Evolutionary conservation across 768 basidiomycete species (phyloP).

Genomic region (Agaricus bisporus): DNA sequence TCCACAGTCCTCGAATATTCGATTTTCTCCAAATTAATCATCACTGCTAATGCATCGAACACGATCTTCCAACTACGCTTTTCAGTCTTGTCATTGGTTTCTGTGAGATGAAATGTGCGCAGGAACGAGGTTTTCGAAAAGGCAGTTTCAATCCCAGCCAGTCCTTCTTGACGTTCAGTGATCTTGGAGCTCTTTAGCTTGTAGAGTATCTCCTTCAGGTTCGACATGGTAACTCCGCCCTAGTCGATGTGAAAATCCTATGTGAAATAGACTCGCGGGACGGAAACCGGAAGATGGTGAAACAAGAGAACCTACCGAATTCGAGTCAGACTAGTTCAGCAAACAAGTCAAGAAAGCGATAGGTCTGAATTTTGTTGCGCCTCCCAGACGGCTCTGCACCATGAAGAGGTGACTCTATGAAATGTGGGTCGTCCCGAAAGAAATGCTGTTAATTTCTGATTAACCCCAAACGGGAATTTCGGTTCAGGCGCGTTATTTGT

Average conservation of each 20-base stretch:
- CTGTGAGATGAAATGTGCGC: conserved; percentile 33
- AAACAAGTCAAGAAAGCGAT: no score
- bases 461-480: background rate
- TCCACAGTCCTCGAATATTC: conserved; percentile 27
- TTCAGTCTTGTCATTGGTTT: conserved; percentile 24
- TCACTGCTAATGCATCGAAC: conserved; percentile 67
- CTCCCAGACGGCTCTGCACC: no score
- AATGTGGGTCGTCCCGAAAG: no score
- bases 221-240: conserved; percentile 14
- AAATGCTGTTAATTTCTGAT: no score
- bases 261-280: no score
- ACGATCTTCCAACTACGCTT: conserved; percentile 53
- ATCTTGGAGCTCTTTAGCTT: conserved; percentile 57
- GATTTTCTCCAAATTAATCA: conserved; percentile 57
- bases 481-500: conserved; percentile 16
- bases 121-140: conserved; percentile 47
- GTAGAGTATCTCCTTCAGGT: conserved; percentile 41
- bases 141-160: conserved; percentile 40
- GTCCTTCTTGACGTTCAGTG: conserved; percentile 64
- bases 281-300: background rate
- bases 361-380: no score
- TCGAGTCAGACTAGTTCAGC: no score
- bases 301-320: no score
- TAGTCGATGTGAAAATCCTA: background rate
- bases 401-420: no score